Base-by-base conservation (phyloP, 1,284 basidiomycete species). In the Ceratobasidium sp. region DNA sequence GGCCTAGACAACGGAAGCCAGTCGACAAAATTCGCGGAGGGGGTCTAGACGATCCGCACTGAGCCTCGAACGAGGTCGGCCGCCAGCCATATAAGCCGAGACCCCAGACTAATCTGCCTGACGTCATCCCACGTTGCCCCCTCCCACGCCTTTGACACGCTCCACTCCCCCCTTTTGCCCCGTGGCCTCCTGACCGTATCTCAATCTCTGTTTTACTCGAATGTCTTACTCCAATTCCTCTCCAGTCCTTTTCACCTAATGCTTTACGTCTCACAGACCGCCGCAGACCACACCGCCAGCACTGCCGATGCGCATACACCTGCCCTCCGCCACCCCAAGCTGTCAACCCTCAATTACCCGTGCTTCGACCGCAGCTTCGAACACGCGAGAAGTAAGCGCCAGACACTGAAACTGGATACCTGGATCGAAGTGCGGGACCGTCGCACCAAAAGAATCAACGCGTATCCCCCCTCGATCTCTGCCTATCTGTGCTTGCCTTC, bases 301-400 rank as follows among this genome's bases (percentile, higher is more conserved):
- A 56, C 31, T 26, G 54, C 54, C 54, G 31, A 56, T 54, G 60
- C 60, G 60, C 60, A 61, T 61, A 61, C 60, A 61, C 60, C 23
- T 28, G 20, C 53, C 17, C 53, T 31, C n/a, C 53, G 53, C 7
- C 60, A 61, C 31, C 53, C 53, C 53, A 31, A 10, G 53, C 53
- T 23, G 7, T 6, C 26, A 17, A 54, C 53, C 60, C 37, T 37
- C 37, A 37, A 42, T 61, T 42, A 42, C 60, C 4, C 60, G 35
- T 42, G 33, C 33, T 37, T 31, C 56, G 56, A 28, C 31, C 56
- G 56, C 60, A 39, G 60, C 60, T 61, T 42, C 60, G 35, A 61
- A 61, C 60, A 42, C 60, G 20, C 60, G 37, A 42, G n/a, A 42
- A 42, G 60, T 20, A 42, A 42, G 60, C 37, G 5, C 35, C 56